A percentile compares a stretch with the other conserved stretches of the same genome.
phyloP scores from a whole-genome alignment of 371 early-diverging fungal species.

The Mucor indicus region DNA sequence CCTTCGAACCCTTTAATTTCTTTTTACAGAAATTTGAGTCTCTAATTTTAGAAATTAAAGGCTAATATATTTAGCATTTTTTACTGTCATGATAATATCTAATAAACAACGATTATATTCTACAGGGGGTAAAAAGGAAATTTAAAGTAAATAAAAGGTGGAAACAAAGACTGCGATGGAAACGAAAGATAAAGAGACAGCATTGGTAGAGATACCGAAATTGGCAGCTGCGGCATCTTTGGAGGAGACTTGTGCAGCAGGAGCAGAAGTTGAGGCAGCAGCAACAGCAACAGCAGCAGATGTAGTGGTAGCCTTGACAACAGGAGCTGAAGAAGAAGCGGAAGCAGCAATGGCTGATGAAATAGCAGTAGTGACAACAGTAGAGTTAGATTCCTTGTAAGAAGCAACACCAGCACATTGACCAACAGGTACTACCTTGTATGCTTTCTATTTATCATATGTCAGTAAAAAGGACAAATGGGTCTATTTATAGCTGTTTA shows the following conservation, averaged over 20 bases:
- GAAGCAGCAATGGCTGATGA: conserved; percentile 9
- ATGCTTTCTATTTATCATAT: conserved; percentile 25
- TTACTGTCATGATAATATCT: too few species aligned
- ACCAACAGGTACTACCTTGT: conserved; percentile 42
- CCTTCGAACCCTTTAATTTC: too few species aligned
- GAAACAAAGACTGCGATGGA: not conserved
- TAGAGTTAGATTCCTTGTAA: conserved; percentile 33
- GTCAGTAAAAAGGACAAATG: not conserved
- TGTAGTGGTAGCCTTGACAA: conserved; percentile 8
- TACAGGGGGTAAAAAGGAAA: not conserved
- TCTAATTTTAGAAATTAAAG: too few species aligned
- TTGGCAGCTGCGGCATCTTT: conserved; percentile 1
- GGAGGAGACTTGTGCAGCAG: not conserved
- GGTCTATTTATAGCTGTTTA: not conserved
- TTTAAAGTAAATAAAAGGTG: not conserved
- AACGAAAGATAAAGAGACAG: not conserved
- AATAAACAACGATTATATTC: too few species aligned
- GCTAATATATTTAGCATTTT: too few species aligned
- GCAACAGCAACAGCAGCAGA: conserved; percentile 8
- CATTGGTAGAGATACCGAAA: not conserved
- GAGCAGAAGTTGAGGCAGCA: not conserved
- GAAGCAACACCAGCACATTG: conserved; percentile 34
- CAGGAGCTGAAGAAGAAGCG: conserved; percentile 16
- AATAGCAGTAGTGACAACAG: conserved; percentile 7
- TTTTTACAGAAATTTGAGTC: too few species aligned